phyloP scores from a whole-genome alignment of 2,329 filamentous ascomycete species.

The Cordyceps sp. region DNA sequence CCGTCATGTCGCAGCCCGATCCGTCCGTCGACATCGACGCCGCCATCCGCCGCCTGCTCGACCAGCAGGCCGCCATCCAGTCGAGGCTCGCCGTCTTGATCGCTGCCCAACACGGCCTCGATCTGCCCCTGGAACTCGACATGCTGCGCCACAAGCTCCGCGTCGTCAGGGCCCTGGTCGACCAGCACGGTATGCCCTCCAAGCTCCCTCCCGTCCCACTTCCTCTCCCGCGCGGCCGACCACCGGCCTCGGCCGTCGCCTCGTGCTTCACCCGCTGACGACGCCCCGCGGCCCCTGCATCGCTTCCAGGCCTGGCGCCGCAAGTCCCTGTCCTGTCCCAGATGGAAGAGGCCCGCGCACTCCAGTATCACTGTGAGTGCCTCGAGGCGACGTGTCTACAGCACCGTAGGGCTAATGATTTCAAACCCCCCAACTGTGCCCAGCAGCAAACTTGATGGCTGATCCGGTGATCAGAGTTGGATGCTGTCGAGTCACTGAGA shows the following conservation, averaged over 20 bases:
- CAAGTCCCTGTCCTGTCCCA: constrained; percentile 30
- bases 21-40: constrained; percentile 10
- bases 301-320: constrained; percentile 10
- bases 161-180: constrained; percentile 29
- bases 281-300: background rate
- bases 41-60: constrained; percentile 22
- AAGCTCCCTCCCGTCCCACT: background rate
- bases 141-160: constrained; percentile 40
- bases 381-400: constrained; percentile 33
- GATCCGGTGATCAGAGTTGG: constrained; percentile 9
- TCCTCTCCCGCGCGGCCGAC: constrained; percentile 1
- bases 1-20: constrained; percentile 2
- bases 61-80: constrained; percentile 36
- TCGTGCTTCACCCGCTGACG: too few species aligned
- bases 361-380: constrained; percentile 43
- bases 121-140: constrained; percentile 30
- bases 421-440: constrained; percentile 2
- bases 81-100: constrained; percentile 30
- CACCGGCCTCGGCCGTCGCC: too few species aligned
- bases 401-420: constrained; percentile 12
- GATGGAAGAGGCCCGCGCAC: constrained; percentile 36
- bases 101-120: constrained; percentile 27
- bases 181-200: constrained; percentile 27
- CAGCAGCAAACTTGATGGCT: background rate
- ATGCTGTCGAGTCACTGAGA: constrained; percentile 14